Evolutionary conservation across 2,329 filamentous ascomycete species (phyloP), one percentile per base, ranked within the genome.

Genomic region (Fusarium nelsonii): DNA sequence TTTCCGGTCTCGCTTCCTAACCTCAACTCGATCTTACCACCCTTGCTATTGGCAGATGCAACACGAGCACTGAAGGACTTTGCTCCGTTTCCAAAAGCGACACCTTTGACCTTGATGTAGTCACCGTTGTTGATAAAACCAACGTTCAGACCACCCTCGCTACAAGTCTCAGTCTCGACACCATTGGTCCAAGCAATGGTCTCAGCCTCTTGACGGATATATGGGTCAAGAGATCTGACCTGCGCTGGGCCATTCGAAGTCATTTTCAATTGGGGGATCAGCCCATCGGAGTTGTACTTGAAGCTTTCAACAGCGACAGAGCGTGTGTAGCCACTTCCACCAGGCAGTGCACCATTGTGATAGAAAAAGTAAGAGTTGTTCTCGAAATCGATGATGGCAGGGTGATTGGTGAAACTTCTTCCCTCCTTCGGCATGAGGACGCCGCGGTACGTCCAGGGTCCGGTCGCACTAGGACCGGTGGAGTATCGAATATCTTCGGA

Each of bases 401-500:
- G 58, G 3, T 63, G 59, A 2, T 63, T 63, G 8, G 59, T 63
- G 6, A 63, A 63, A 6, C 59, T 63, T 32, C 33, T 34, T 8
- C 59, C 58, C 8, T 46, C 58, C 0, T 26, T 15, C 1, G 43
- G 20, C 59, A 63, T 63, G 1, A 63, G 18, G 6, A 63, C 11
- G 3, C 59, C 58, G 0, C 59, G 59, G 7, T 63, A 63, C 6
- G 58, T 63, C 59, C 59, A 63, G 0, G 59, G 59, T 1, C 59
- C 58, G 26, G 58, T 63, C 0, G 59, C 46, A 2, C 20, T 63
- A 0, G 59, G 57, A 5, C 59, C 59, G 15, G 46, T 63, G 12
- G 59, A 63, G 23, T 63, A 63, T 8, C 59, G 59, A 0, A 63
- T 63, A 7, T 63, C 59, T 20, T 63, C 59, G 0, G 57, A 63